A percentile compares a stretch with the other conserved stretches of the same genome.
phyloP scores from a whole-genome alignment of 169 alveolate species.

The Plasmodium reichenowi region DNA sequence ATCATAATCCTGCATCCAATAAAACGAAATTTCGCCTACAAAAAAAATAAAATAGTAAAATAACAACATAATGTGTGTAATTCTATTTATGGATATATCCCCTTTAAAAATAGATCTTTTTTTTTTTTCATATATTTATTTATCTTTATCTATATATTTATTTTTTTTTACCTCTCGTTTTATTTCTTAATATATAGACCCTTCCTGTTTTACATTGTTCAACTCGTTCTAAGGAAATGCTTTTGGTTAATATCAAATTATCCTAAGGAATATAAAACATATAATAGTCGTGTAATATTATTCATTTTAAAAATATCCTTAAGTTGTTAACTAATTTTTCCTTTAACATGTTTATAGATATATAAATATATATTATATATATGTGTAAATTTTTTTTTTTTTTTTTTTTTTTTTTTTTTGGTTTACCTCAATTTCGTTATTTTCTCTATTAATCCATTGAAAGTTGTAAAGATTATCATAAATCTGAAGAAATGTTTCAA shows the following conservation, averaged over 20 bases:
- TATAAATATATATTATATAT: background rate
- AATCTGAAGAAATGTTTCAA: background rate
- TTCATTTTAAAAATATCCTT: background rate
- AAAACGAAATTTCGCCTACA: slow-evolving; percentile 47
- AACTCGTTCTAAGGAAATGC: slow-evolving; percentile 48
- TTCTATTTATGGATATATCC: too few species aligned
- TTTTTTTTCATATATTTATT: background rate
- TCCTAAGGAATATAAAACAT: slow-evolving; percentile 14
- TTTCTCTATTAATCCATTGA: slow-evolving; percentile 75
- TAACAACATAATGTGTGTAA: background rate
- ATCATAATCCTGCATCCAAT: slow-evolving; percentile 76
- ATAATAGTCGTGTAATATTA: slow-evolving; percentile 1
- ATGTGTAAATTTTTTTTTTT: background rate
- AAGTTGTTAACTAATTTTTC: too few species aligned
- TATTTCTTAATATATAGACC: slow-evolving; percentile 64
- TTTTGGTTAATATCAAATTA: slow-evolving; percentile 65
- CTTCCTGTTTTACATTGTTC: slow-evolving; percentile 73
- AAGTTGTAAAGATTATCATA: slow-evolving; percentile 71
- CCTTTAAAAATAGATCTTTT: too few species aligned
- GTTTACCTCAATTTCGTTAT: slow-evolving; percentile 74
- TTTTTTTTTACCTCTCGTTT: slow-evolving; percentile 40
- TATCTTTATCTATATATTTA: background rate
- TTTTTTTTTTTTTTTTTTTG: background rate
- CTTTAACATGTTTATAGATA: background rate
- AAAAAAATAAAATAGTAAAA: slow-evolving; percentile 11